Evolutionary conservation across 306 rosid species (phyloP).

Genomic region (Dalbergia cochinchinensis): DNA sequence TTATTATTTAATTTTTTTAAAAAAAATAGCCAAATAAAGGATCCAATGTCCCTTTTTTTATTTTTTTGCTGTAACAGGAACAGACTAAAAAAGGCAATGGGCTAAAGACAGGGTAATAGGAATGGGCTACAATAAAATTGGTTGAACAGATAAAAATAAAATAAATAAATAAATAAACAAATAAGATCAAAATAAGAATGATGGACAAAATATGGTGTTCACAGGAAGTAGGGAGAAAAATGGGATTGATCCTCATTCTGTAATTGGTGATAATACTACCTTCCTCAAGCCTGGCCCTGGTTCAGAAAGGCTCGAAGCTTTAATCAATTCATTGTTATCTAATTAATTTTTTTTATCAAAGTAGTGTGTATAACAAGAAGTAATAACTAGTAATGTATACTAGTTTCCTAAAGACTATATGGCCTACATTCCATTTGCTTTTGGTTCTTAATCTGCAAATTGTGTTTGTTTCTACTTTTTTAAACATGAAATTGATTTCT

Average conservation of each 20-base stretch:
- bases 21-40: too few species aligned
- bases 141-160: too few species aligned
- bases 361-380: conserved; percentile 69
- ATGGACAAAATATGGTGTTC: too few species aligned
- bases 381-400: background rate
- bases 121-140: too few species aligned
- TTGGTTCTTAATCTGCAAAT: conserved; percentile 42
- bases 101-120: too few species aligned
- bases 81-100: too few species aligned
- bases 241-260: conserved; percentile 85
- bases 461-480: background rate
- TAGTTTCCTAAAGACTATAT: conserved; percentile 26
- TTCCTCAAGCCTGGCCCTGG: conserved; percentile 77
- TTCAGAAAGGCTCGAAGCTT: conserved; percentile 65
- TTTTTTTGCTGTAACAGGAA: too few species aligned
- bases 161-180: too few species aligned
- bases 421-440: conserved; percentile 11
- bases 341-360: conserved; percentile 66
- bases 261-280: conserved; percentile 57
- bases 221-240: conserved; percentile 61
- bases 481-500: too few species aligned
- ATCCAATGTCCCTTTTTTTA: too few species aligned
- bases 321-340: conserved; percentile 70
- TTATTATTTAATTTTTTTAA: too few species aligned
- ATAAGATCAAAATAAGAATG: too few species aligned